Conservation (phyloP, 148 eudicot genomes). For the Euryodendron excelsum region DNA sequence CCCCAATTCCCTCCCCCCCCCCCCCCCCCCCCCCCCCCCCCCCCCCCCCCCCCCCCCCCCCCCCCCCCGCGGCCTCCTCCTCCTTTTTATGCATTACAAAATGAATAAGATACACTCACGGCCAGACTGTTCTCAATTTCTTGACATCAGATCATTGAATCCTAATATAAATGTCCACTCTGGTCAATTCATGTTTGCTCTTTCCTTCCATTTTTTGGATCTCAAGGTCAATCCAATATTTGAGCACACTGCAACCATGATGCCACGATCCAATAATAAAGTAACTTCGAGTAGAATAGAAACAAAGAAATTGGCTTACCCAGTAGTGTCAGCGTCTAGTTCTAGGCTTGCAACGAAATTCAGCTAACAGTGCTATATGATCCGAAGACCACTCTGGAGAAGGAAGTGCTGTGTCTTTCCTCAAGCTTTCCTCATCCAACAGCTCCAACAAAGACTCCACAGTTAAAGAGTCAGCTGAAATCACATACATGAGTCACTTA, state of each 20-base stretch:
- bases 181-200: too few relatives aligned
- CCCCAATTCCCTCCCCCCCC: too few relatives aligned
- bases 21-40: too few relatives aligned
- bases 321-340: constrained; percentile 56
- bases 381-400: constrained; percentile 99
- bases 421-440: constrained; percentile 88
- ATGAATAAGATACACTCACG: too few relatives aligned
- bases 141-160: too few relatives aligned
- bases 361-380: constrained; percentile 95
- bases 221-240: not conserved
- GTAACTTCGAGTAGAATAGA: not conserved
- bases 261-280: not conserved
- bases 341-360: constrained; percentile 92
- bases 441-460: constrained; percentile 96
- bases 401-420: constrained; percentile 98
- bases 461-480: constrained; percentile 91
- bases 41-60: too few relatives aligned
- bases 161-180: too few relatives aligned
- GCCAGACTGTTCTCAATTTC: too few relatives aligned
- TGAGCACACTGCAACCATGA: not conserved
- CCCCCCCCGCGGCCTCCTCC: too few relatives aligned
- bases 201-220: too few relatives aligned
- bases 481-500: constrained; percentile 2
- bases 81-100: too few relatives aligned
- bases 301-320: constrained; percentile 23